Evolutionary conservation across 768 basidiomycete genomes (phyloP), one percentile per base, ranked within the genome.

Genomic region (Calocera cornea): DNA sequence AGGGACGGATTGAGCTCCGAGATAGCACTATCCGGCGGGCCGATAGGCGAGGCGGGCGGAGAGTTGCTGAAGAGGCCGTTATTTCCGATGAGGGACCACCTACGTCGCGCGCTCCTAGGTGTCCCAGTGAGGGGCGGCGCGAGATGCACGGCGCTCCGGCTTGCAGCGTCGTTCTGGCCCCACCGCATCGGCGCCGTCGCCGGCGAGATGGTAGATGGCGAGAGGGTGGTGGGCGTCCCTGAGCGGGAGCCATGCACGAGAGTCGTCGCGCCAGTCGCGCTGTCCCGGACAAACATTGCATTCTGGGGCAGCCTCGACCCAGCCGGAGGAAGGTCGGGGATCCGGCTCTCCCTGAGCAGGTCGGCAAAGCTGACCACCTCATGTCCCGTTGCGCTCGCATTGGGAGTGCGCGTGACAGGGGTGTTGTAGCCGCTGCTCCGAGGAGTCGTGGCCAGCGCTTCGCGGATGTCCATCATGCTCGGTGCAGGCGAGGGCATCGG

Each of bases 271-370:
- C 44, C 44, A 19, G 44, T 47, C 24, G 44, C 24, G 16, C 44
- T 47, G 19, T 47, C 44, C 19, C 44, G 44, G 19, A 24, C 24
- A 19, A 47, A 47, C 19, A 19, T 47, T 19, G 90, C 84, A 40
- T 87, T 82, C 73, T 91, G 89, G 11, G 84, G 80, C 64, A 77
- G 85, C 65, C 78, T 47, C 19, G 44, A 8, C 19, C 90, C 90
- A 38, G 80, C 78, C 19, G 90, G 90, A 17, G 90, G 88, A 16
- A 89, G 73, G 38, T 87, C 82, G 7, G 90, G 90, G 34, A 89
- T 75, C 40, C 90, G 86, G 71, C 90, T 91, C 78, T 93, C 90
- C 65, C 88, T 73, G 22, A 93, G 78, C 11, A 87, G 87, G 70
- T 92, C 85, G 0, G 82, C 86, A 44, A 93, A 81, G 31, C 85